Conservation (phyloP, 768 basidiomycete genomes). For the Suillus decipiens region DNA sequence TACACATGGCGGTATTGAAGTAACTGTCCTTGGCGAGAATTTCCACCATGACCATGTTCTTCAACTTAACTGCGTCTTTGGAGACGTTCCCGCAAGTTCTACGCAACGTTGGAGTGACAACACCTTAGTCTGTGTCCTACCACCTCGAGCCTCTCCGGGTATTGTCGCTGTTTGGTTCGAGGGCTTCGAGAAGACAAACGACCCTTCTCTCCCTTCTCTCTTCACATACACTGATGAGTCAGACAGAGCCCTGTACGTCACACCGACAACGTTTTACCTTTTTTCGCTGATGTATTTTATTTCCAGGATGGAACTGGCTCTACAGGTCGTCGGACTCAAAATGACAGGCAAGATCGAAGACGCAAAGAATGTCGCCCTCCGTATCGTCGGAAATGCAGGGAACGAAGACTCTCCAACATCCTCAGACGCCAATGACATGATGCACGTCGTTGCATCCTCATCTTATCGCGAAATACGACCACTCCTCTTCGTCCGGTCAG, state of each 20-base stretch:
- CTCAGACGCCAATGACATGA: constrained; percentile 41
- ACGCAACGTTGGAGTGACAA: constrained; percentile 93
- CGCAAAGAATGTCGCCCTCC: constrained; percentile 89
- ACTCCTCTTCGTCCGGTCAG: constrained; percentile 54
- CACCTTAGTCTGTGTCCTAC: constrained; percentile 88
- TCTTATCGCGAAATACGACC: constrained; percentile 56
- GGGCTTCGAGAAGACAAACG: constrained; percentile 64
- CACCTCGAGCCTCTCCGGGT: constrained; percentile 79
- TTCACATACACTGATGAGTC: constrained; percentile 93
- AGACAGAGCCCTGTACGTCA: constrained; percentile 80
- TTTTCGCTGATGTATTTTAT: constrained; percentile 16
- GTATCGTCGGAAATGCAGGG: constrained; percentile 81
- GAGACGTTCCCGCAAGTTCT: constrained; percentile 75
- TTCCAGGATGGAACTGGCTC: constrained; percentile 88
- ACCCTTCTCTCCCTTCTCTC: constrained; percentile 54
- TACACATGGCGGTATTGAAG: constrained; percentile 90
- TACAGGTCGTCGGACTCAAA: constrained; percentile 93
- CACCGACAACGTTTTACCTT: constrained; percentile 10
- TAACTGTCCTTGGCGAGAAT: constrained; percentile 90
- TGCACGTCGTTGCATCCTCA: constrained; percentile 52
- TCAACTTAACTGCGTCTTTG: constrained; percentile 81
- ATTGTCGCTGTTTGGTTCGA: constrained; percentile 90
- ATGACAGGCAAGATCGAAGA: constrained; percentile 97
- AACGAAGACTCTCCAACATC: constrained; percentile 48
- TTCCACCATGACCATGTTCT: constrained; percentile 76